Percentiles rank a stretch among this genome's conserved stretches.
Evolutionary conservation across 176 grass and related monocot species (phyloP).

Genomic region (Avena insularis): DNA sequence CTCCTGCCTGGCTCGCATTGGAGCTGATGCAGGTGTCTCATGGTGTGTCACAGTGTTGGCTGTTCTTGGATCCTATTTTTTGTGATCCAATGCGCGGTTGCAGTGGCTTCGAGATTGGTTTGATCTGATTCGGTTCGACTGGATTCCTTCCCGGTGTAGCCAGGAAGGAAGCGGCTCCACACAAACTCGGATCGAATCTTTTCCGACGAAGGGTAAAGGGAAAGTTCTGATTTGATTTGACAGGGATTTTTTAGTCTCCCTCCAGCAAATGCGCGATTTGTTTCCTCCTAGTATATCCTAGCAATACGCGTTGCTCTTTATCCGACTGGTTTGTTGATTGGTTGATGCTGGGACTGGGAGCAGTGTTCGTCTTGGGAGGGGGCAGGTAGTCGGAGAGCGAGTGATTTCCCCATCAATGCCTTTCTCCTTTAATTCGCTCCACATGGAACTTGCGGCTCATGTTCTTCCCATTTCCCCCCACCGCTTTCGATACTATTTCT

Average conservation of each 20-base stretch:
- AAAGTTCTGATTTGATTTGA: conserved; percentile 37
- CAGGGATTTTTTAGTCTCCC: conserved; percentile 25
- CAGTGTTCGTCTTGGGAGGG: conserved; percentile 16
- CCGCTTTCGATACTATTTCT: background rate
- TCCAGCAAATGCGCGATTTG: conserved; percentile 4
- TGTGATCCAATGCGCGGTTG: conserved; percentile 33
- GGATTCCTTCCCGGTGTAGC: conserved; percentile 39
- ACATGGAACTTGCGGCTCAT: conserved; percentile 30
- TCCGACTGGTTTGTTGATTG: background rate
- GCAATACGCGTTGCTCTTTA: background rate
- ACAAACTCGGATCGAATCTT: conserved; percentile 47
- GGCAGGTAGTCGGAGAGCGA: conserved; percentile 19
- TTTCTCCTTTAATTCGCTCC: conserved; percentile 33
- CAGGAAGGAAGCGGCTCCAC: background rate
- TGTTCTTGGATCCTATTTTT: conserved; percentile 24
- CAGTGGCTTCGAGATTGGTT: conserved; percentile 14
- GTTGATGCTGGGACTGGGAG: background rate
- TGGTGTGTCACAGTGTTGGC: conserved; percentile 35
- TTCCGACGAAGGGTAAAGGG: conserved; percentile 26
- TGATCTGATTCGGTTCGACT: background rate
- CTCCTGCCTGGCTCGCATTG: conserved; percentile 46
- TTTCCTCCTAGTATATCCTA: background rate
- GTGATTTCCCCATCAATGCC: background rate
- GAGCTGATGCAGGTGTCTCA: conserved; percentile 42
- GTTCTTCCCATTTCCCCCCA: background rate